Percentiles rank a stretch among this genome's conserved stretches.
Evolutionary conservation across 306 rosid genomes (phyloP).

Genomic region (Castanospermum australe): DNA sequence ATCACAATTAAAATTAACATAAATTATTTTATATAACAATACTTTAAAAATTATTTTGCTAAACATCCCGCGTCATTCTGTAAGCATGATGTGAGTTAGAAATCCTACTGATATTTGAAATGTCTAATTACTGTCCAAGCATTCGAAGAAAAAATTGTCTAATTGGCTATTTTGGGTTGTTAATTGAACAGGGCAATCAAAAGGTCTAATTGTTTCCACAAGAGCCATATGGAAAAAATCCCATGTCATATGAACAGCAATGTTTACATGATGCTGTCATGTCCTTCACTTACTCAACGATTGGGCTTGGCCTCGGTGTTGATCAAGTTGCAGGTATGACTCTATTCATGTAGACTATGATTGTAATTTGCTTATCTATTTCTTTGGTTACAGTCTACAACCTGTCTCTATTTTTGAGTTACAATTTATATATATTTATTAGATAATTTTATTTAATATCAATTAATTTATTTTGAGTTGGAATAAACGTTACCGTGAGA

Average conservation of each 20-base stretch:
- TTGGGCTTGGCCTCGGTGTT: slow-evolving; percentile 41
- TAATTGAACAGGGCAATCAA: slow-evolving; percentile 42
- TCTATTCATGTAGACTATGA: neutral
- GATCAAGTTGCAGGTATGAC: slow-evolving; percentile 40
- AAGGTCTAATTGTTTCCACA: slow-evolving; percentile 41
- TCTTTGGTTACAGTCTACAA: too few relatives aligned
- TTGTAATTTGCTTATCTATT: neutral
- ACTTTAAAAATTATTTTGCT: too few relatives aligned
- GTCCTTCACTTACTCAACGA: too few relatives aligned
- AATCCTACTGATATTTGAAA: too few relatives aligned
- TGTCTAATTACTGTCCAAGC: neutral
- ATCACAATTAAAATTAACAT: too few relatives aligned
- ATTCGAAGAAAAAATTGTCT: neutral
- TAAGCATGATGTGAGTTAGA: too few relatives aligned
- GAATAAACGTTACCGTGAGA: slow-evolving; percentile 27
- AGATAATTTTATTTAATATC: too few relatives aligned
- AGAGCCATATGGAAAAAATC: slow-evolving; percentile 32
- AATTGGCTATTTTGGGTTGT: neutral
- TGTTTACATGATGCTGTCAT: slow-evolving; percentile 31
- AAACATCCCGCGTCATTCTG: too few relatives aligned
- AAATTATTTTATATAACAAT: too few relatives aligned
- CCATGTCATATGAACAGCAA: slow-evolving; percentile 40
- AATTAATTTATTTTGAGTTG: too few relatives aligned
- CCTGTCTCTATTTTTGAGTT: too few relatives aligned
- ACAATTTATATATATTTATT: too few relatives aligned